phyloP scores from a whole-genome alignment of 2,329 filamentous ascomycete species.

The Xylariaceae sp. region DNA sequence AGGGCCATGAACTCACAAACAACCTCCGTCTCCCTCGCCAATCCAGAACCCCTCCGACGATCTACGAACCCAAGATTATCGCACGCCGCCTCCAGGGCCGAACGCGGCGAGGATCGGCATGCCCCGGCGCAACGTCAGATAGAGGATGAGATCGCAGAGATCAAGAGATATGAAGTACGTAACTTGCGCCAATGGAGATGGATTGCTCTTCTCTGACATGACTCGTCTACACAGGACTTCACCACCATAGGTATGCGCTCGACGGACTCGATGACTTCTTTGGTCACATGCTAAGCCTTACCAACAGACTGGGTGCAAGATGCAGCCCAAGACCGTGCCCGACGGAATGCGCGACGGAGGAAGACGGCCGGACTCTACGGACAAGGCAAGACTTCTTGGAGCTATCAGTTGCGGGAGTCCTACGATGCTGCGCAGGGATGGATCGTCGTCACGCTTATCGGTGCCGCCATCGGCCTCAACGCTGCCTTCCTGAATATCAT shows the following conservation, averaged over 20 bases:
- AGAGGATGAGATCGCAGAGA: slow-evolving; percentile 93
- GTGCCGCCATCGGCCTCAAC: slow-evolving; percentile 87
- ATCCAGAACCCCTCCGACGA: slow-evolving; percentile 39
- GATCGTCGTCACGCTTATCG: slow-evolving; percentile 94
- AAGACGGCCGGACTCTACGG: slow-evolving; percentile 69
- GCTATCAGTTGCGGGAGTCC: slow-evolving; percentile 72
- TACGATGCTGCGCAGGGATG: slow-evolving; percentile 97
- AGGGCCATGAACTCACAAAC: slow-evolving; percentile 41
- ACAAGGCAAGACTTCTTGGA: slow-evolving; percentile 66
- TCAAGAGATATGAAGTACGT: slow-evolving; percentile 85
- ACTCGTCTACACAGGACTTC: slow-evolving; percentile 61
- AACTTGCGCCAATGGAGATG: background rate
- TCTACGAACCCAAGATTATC: slow-evolving; percentile 61
- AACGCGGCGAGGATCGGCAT: slow-evolving; percentile 54
- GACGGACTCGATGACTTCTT: slow-evolving; percentile 9
- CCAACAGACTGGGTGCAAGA: slow-evolving; percentile 91
- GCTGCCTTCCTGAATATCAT: slow-evolving; percentile 91
- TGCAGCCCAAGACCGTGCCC: slow-evolving; percentile 80
- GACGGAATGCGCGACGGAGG: slow-evolving; percentile 69
- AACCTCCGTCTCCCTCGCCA: slow-evolving; percentile 48
- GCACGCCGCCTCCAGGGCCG: slow-evolving; percentile 60
- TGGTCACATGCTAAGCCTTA: slow-evolving; percentile 31
- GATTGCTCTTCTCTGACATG: background rate
- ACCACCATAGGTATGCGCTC: slow-evolving; percentile 69
- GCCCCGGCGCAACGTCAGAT: slow-evolving; percentile 62